Conservation (phyloP, 176 grass and related monocot species). For the Aegilops umbellulata region DNA sequence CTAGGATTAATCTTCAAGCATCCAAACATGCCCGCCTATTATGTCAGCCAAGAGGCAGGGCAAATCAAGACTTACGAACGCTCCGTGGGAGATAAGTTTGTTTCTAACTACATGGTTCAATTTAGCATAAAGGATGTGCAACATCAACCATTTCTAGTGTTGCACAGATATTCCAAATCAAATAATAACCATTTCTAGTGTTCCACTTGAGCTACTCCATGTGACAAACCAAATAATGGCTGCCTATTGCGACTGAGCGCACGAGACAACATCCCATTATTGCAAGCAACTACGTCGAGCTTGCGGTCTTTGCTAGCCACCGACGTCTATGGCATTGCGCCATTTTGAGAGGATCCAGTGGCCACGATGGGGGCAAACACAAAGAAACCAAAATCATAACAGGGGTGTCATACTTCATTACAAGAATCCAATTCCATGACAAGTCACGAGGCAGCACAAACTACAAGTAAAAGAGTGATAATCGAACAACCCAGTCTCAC, state of each 20-base stretch:
- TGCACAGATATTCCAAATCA: too few species aligned
- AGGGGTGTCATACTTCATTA: neutral
- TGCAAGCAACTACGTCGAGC: too few species aligned
- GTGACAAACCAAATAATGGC: neutral
- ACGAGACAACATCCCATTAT: neutral
- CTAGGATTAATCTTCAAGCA: too few species aligned
- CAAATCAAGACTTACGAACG: too few species aligned
- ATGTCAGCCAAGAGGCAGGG: too few species aligned
- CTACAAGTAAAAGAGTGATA: neutral
- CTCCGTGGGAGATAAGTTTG: too few species aligned
- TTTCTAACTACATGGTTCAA: too few species aligned
- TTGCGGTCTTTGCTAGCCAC: too few species aligned
- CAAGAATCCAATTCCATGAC: neutral
- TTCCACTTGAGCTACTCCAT: neutral
- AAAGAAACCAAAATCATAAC: neutral
- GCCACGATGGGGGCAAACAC: neutral
- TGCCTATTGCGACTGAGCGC: neutral
- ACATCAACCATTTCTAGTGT: too few species aligned
- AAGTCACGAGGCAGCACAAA: neutral
- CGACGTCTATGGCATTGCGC: too few species aligned
- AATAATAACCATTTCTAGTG: neutral
- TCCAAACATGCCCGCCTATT: too few species aligned
- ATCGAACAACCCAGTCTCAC: neutral
- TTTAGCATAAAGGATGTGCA: too few species aligned
- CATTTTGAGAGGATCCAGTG: neutral